A percentile compares a stretch with the other conserved stretches of the same genome.
Conservation (phyloP, 2,329 filamentous ascomycete genomes). For the Aspergillus sp. region DNA sequence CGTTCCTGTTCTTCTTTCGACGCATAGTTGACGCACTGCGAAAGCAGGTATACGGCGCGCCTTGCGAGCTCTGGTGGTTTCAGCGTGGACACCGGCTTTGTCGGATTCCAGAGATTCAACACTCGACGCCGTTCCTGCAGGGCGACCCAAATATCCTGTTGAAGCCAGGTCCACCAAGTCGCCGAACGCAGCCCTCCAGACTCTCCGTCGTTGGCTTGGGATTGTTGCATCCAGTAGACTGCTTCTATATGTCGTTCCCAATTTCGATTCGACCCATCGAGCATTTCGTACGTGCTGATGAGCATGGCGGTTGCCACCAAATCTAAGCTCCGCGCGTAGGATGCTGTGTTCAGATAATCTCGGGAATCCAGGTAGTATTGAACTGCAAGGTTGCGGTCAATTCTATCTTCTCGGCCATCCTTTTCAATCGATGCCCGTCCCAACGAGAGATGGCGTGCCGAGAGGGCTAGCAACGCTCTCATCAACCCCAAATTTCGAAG, state of each 20-base stretch:
- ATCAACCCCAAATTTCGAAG: conserved; percentile 53
- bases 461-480: conserved; percentile 54
- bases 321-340: conserved; percentile 53
- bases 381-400: conserved; percentile 35
- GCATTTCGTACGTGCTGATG: conserved; percentile 62
- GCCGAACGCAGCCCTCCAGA: conserved; percentile 52
- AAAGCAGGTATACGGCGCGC: conserved; percentile 50
- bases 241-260: conserved; percentile 61
- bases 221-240: conserved; percentile 60
- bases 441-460: conserved; percentile 48
- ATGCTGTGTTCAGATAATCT: conserved; percentile 56
- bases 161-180: conserved; percentile 61
- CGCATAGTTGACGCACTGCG: conserved; percentile 54
- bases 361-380: conserved; percentile 61
- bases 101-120: conserved; percentile 55
- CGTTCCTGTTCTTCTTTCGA: conserved; percentile 44
- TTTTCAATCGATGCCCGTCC: conserved; percentile 5
- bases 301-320: conserved; percentile 55
- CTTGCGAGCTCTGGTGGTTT: conserved; percentile 50
- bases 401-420: conserved; percentile 1
- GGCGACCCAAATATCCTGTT: conserved; percentile 60
- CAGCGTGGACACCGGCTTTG: conserved; percentile 43
- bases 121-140: conserved; percentile 53
- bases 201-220: conserved; percentile 55
- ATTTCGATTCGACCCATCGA: conserved; percentile 50